Evolutionary conservation across 805 yeast genomes (phyloP).

Genomic region (Barnettozyma wickerhamii): DNA sequence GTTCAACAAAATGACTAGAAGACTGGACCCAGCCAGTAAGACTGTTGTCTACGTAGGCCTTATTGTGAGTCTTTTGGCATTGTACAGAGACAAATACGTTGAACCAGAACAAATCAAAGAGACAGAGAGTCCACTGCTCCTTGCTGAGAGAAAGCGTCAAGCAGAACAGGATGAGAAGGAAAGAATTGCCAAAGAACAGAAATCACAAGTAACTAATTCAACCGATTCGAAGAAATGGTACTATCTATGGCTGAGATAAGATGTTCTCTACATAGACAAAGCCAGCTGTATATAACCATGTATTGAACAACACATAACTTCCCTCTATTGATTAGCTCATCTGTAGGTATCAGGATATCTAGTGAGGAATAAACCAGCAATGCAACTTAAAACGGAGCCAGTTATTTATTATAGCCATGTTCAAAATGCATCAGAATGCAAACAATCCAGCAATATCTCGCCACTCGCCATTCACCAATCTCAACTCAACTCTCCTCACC

Average conservation of each 20-base stretch:
- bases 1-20: slow-evolving; percentile 42
- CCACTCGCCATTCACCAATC: too few relatives aligned
- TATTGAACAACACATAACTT: too few relatives aligned
- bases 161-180: slow-evolving; percentile 16
- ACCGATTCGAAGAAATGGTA: slow-evolving; percentile 21
- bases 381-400: too few relatives aligned
- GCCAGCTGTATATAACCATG: background rate
- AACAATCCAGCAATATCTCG: background rate
- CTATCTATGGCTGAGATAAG: slow-evolving; percentile 24
- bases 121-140: slow-evolving; percentile 33
- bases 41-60: slow-evolving; percentile 45
- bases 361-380: too few relatives aligned
- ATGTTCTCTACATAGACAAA: background rate
- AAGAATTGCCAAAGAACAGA: slow-evolving; percentile 8
- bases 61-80: slow-evolving; percentile 45
- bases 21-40: slow-evolving; percentile 55
- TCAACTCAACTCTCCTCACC: slow-evolving; percentile 30
- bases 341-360: too few relatives aligned
- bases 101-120: slow-evolving; percentile 37
- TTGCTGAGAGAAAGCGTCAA: slow-evolving; percentile 32
- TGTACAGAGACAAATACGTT: slow-evolving; percentile 49
- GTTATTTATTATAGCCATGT: background rate
- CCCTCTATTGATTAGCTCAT: too few relatives aligned
- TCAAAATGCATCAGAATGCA: background rate
- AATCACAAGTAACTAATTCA: too few relatives aligned